phyloP scores from a whole-genome alignment of 1,139 yeast species.

The Taiozyma sp. region DNA sequence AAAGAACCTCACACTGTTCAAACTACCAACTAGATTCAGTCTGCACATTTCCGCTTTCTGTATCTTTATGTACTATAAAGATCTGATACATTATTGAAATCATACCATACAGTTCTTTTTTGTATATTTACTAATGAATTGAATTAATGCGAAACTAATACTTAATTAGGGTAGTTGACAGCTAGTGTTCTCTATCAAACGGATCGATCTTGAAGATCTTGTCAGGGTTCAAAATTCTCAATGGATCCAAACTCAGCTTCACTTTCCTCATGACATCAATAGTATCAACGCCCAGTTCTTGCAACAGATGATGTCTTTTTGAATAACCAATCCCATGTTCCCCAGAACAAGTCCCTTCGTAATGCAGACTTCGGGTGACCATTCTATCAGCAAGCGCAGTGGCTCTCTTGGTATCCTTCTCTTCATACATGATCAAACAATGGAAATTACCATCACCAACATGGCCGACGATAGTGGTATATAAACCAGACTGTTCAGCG shows the following conservation, averaged over 20 bases:
- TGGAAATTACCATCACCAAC: conserved; percentile 65
- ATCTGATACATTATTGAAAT: too few species aligned
- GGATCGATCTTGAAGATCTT: conserved; percentile 57
- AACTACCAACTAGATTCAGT: not conserved
- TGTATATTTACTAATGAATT: not conserved
- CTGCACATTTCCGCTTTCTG: not conserved
- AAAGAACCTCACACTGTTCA: not conserved
- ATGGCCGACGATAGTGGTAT: conserved; percentile 51
- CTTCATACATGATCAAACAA: conserved; percentile 42
- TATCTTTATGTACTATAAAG: not conserved
- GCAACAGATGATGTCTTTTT: conserved; percentile 41
- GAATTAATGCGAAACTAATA: not conserved
- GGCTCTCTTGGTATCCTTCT: conserved; percentile 25
- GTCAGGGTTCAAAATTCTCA: conserved; percentile 53
- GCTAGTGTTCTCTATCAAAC: conserved; percentile 1
- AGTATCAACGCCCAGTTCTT: conserved; percentile 46
- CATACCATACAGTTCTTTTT: not conserved
- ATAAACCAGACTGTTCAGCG: conserved; percentile 33
- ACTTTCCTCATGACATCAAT: conserved; percentile 51
- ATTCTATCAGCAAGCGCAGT: conserved; percentile 28
- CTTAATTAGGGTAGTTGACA: not conserved
- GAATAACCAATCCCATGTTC: conserved; percentile 63
- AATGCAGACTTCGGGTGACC: conserved; percentile 30
- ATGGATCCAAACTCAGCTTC: conserved; percentile 51
- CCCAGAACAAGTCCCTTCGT: conserved; percentile 60